Evolutionary conservation across 352 stramenopile genomes (phyloP), one percentile per base, ranked within the genome.

Genomic region (Phytophthora sp.): DNA sequence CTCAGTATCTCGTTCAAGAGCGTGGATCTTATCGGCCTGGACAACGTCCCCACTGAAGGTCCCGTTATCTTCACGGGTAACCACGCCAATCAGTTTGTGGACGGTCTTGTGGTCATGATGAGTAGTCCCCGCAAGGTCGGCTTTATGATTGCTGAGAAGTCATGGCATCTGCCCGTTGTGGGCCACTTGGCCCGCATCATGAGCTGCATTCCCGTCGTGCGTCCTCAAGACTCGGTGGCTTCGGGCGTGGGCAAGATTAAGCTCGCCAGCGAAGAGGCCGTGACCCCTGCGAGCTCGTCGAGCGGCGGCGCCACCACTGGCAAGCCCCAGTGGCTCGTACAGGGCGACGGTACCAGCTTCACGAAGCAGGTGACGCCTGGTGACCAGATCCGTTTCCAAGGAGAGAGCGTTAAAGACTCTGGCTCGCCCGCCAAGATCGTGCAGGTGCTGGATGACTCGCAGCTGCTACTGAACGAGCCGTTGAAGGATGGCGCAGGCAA

Each of bases 31-130:
- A 88, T 99, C 39, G 97, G 97, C 0, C 73, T 91, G 42, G 89
- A 99, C 68, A 99, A 99, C 72, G 97, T 99, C 30, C 97, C 97
- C 0, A 78, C 77, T 24, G 94, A 99, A 57, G 97, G 97, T 0
- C 97, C 97, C 3, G 94, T 99, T 4, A 99, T 99, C 70, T 99
- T 99, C 74, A 98, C 93, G 16, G 96, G 88, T 18, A 99, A 99
- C 80, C 97, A 99, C 80, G 92, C 96, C 26, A 99, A 99, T 79
- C 97, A 99, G 77, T 99, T 99, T 68, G 96, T 99, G 33, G 97
- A 99, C 74, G 96, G 87, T 4, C 79, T 99, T 31, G 94, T 98
- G 57, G 94, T 99, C 54, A 97, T 96, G 76, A 97, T 96, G 77
- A 98, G 88, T 0, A 98, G 84, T 55, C 85, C 93, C 26, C 91